These are phyloP conservation scores for Tolypocladium endophyticum DNA, from an alignment of 2,329 filamentous ascomycete species.

Conservation along the genomic window DNA sequence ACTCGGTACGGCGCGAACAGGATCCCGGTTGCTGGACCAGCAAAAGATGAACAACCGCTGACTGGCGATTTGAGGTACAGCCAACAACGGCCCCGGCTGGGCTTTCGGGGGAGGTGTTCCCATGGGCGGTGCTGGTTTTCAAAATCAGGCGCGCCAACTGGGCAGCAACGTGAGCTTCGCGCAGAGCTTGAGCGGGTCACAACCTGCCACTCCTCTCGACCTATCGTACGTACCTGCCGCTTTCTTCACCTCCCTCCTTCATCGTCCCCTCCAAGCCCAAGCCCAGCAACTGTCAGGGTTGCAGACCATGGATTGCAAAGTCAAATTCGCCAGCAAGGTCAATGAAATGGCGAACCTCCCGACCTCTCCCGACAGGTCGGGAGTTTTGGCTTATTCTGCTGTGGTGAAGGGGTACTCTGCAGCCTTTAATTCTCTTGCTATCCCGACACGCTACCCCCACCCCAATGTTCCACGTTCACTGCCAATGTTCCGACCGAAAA, in stretches of 20 bases:
- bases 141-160: constrained; percentile 42
- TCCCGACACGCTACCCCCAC: neutral
- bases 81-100: constrained; percentile 46
- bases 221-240: constrained; percentile 45
- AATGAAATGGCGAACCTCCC: constrained; percentile 1
- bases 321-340: constrained; percentile 5
- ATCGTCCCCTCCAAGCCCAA: neutral
- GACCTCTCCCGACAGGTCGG: neutral
- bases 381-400: constrained; percentile 15
- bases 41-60: constrained; percentile 3
- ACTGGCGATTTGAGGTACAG: constrained; percentile 18
- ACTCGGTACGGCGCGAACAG: constrained; percentile 34
- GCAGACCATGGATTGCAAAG: constrained; percentile 6
- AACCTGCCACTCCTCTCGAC: constrained; percentile 51
- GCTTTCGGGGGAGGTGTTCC: constrained; percentile 51
- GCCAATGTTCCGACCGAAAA: constrained; percentile 31
- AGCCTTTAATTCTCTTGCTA: neutral
- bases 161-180: constrained; percentile 54
- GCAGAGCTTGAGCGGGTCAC: constrained; percentile 53
- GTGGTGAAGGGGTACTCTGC: constrained; percentile 19
- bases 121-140: constrained; percentile 46
- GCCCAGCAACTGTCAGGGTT: neutral
- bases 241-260: neutral
- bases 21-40: neutral
- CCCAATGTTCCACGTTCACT: neutral